A percentile compares a stretch with the other conserved stretches of the same genome.
Conservation (phyloP, 805 yeast genomes). For the Saturnispora ahearnii region DNA sequence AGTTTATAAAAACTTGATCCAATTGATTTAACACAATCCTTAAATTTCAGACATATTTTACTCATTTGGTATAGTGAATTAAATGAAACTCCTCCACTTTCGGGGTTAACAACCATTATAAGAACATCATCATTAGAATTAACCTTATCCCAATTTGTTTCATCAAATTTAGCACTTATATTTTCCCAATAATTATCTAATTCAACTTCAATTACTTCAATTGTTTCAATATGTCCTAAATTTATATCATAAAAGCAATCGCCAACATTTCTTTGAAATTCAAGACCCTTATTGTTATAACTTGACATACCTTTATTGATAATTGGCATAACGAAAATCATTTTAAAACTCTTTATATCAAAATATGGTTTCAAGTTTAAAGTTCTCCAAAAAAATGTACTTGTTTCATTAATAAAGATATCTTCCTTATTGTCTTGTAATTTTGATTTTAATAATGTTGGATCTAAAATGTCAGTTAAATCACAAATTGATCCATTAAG, state of each 20-base stretch:
- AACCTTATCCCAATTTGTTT: background rate
- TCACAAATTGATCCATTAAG: conserved; percentile 1
- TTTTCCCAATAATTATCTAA: conserved; percentile 4
- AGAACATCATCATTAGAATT: background rate
- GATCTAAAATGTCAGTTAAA: conserved; percentile 25
- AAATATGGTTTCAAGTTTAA: conserved; percentile 47
- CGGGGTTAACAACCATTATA: conserved; percentile 2
- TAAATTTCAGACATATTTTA: conserved; percentile 20
- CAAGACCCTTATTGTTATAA: conserved; percentile 22
- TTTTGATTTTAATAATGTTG: conserved; percentile 19
- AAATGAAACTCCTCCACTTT: background rate
- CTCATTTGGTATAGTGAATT: background rate
- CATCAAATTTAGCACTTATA: background rate
- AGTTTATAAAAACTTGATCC: conserved; percentile 28
- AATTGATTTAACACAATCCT: conserved; percentile 30
- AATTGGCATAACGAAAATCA: conserved; percentile 35
- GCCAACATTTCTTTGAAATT: conserved; percentile 34
- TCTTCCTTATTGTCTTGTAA: conserved; percentile 24
- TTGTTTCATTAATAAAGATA: conserved; percentile 39
- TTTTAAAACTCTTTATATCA: conserved; percentile 42
- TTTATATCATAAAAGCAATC: conserved; percentile 40
- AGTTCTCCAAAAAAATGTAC: conserved; percentile 46
- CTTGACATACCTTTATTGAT: conserved; percentile 14
- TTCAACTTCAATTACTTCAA: conserved; percentile 17
- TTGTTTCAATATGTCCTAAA: conserved; percentile 32